A percentile compares a stretch with the other conserved stretches of the same genome.
phyloP scores from a whole-genome alignment of 306 rosid species.

The Coriaria nepalensis region DNA sequence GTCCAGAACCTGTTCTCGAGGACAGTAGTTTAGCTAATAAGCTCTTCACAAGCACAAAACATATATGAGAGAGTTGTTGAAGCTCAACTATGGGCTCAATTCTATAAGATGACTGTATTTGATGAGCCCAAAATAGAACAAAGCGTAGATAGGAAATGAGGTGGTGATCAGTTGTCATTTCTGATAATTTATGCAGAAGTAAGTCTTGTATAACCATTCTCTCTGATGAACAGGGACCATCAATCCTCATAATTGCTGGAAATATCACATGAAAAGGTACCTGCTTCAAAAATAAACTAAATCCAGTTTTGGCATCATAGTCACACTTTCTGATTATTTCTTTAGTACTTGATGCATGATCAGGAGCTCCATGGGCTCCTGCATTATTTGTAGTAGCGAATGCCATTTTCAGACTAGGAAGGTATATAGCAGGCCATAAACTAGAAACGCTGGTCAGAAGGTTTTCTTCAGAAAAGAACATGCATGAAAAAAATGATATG shows the following conservation, averaged over 20 bases:
- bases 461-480: slow-evolving; percentile 37
- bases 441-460: slow-evolving; percentile 40
- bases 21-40: slow-evolving; percentile 32
- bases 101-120: slow-evolving; percentile 33
- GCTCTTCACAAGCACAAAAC: slow-evolving; percentile 35
- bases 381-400: slow-evolving; percentile 20
- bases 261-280: slow-evolving; percentile 71
- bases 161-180: slow-evolving; percentile 20
- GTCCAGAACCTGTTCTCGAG: slow-evolving; percentile 22
- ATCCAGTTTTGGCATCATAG: slow-evolving; percentile 33
- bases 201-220: slow-evolving; percentile 39
- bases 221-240: slow-evolving; percentile 22
- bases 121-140: slow-evolving; percentile 64
- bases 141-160: slow-evolving; percentile 39
- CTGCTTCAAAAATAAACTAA: slow-evolving; percentile 49
- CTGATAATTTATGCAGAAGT: slow-evolving; percentile 46
- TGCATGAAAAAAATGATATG: slow-evolving; percentile 27
- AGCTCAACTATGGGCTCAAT: slow-evolving; percentile 28
- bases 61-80: slow-evolving; percentile 38
- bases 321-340: slow-evolving; percentile 17
- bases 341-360: slow-evolving; percentile 14
- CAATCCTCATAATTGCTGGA: slow-evolving; percentile 51
- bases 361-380: slow-evolving; percentile 18
- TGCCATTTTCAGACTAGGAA: slow-evolving; percentile 44
- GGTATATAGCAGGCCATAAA: slow-evolving; percentile 43